Conservation (phyloP, 257 asterid genomes). For the Fraxinus cuspidata region DNA sequence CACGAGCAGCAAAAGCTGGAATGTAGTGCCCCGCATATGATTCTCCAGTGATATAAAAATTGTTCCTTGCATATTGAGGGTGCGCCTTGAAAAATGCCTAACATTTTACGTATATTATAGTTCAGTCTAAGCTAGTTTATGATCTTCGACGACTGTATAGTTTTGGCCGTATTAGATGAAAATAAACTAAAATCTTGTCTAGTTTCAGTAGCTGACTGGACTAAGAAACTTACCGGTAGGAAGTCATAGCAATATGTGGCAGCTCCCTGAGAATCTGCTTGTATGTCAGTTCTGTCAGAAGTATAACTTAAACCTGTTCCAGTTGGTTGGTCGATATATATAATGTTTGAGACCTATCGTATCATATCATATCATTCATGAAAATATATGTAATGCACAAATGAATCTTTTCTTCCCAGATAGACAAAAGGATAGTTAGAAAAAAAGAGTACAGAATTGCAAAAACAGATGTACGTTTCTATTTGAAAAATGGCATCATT, state of each 20-base stretch:
- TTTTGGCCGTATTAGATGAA: background rate
- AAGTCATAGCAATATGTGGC: conserved; percentile 40
- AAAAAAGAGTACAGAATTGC: background rate
- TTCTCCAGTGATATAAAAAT: conserved; percentile 57
- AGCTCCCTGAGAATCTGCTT: conserved; percentile 25
- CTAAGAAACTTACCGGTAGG: conserved; percentile 38
- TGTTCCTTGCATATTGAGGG: conserved; percentile 45
- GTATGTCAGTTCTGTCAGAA: conserved; percentile 27
- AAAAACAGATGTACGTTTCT: background rate
- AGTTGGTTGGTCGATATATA: conserved; percentile 51
- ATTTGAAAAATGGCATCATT: background rate
- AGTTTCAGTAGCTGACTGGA: background rate
- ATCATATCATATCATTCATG: conserved; percentile 24
- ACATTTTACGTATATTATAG: background rate
- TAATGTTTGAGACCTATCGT: conserved; percentile 42
- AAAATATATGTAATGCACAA: background rate
- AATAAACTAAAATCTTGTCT: background rate
- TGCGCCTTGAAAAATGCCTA: conserved; percentile 47
- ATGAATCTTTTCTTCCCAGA: background rate
- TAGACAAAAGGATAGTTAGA: background rate
- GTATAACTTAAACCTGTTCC: conserved; percentile 54
- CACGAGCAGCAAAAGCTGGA: conserved; percentile 51
- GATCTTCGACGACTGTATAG: too few relatives aligned
- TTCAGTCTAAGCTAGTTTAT: background rate
- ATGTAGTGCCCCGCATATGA: conserved; percentile 65